Base-by-base conservation (phyloP, 306 rosid species). In the Malus orientalis region DNA sequence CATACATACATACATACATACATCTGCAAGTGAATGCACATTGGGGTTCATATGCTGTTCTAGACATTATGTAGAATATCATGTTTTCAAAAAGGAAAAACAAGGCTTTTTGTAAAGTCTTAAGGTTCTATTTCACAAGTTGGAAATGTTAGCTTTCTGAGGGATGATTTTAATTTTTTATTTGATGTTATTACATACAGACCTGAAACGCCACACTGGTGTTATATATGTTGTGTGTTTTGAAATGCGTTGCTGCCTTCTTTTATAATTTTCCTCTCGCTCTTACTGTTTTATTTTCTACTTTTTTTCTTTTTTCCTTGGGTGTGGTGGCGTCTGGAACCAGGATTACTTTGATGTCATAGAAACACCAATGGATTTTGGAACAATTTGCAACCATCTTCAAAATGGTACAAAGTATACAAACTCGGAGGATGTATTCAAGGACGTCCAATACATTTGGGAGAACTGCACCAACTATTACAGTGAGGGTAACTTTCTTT, bases 261-360 rank as follows among this genome's bases (percentile, higher is more conserved):
- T 68, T 69, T 69, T 11, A n/a, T 22, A 69, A n/a, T 23, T 42
- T 15, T 42, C 20, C 3, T 45, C 32, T 69, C 11, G 14, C n/a
- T 33, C 30, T 42, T 23, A 5, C 25, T 69, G 32, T 40, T 8
- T 23, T 11, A 22, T 80, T 20, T 30, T 25, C 32, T 60, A 60
- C 15, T 4, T 59, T 60, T 11, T 4, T 23, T 60, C 32, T 18
- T 9, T n/a, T 20, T 57, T 1, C 22, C 11, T 57, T 57, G 12
- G 5, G n/a, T 25, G 9, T 15, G 67, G n/a, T 88, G 30, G 67
- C 51, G 0, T 38, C 42, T 84, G 79, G 74, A 82, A 82, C 87
- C 90, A 89, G 93, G 93, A 89, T 82, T 89, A 89, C 80, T 89
- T 89, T 25, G 90, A 89, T 83, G 86, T 89, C 80, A 84, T 89